These are phyloP conservation scores for Metarhizium album DNA, from an alignment of 2,329 filamentous ascomycete species.

Conservation along the genomic window DNA sequence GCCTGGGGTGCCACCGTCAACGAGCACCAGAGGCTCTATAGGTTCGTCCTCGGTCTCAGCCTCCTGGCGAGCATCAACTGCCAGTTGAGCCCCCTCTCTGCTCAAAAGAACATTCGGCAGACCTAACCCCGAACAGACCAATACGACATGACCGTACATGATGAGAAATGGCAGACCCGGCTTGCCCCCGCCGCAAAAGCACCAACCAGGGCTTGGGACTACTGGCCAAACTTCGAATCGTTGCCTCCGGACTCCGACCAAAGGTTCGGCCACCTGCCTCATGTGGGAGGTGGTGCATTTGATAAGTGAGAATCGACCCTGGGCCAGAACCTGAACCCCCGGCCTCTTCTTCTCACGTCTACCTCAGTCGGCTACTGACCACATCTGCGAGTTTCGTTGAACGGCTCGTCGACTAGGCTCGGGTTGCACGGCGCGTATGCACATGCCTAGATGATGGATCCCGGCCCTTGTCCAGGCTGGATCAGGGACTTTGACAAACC, in stretches of 20 bases:
- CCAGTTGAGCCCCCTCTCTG: background rate
- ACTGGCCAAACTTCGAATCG: too few species aligned
- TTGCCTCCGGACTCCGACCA: background rate
- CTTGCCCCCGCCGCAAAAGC: too few species aligned
- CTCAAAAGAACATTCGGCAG: background rate
- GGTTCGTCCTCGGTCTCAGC: background rate
- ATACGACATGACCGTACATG: too few species aligned
- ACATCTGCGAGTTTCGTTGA: background rate
- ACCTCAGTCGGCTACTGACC: background rate
- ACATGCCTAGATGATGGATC: too few species aligned
- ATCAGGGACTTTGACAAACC: background rate
- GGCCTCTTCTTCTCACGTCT: background rate
- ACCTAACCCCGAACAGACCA: background rate
- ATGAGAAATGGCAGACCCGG: background rate
- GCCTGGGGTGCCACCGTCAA: background rate
- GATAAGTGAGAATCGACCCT: background rate
- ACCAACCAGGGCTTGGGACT: too few species aligned
- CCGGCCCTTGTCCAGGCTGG: background rate
- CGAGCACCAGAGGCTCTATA: background rate
- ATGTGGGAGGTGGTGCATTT: slow-evolving; percentile 2
- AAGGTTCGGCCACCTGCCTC: background rate
- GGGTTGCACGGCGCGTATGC: background rate
- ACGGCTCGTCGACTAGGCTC: background rate
- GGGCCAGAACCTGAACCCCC: background rate
- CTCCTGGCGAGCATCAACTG: too few species aligned